Evolutionary conservation across 164 flowering plant species (phyloP).

Genomic region (Vitis rupestris): DNA sequence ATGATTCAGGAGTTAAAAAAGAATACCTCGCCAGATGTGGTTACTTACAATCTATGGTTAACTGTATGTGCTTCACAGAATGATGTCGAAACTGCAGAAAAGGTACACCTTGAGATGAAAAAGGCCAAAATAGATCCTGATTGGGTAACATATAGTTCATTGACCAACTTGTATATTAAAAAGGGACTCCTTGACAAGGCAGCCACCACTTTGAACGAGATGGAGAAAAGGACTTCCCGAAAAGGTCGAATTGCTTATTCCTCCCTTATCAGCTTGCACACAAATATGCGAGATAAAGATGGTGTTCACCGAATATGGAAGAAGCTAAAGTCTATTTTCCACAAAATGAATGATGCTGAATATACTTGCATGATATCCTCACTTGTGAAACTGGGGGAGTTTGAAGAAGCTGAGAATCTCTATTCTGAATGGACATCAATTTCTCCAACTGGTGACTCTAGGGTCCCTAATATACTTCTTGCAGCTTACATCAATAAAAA

Average conservation of each 20-base stretch:
- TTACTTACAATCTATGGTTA: constrained; percentile 75
- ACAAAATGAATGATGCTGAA: constrained; percentile 76
- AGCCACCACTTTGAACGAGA: constrained; percentile 51
- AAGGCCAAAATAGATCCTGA: constrained; percentile 56
- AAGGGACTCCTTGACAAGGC: constrained; percentile 56
- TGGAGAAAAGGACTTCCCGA: constrained; percentile 61
- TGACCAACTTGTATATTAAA: constrained; percentile 62
- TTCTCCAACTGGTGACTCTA: constrained; percentile 56
- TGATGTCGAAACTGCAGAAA: constrained; percentile 62
- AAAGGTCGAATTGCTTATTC: constrained; percentile 63
- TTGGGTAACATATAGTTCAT: constrained; percentile 79
- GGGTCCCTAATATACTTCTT: constrained; percentile 69
- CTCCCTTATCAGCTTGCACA: constrained; percentile 68
- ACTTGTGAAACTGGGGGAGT: constrained; percentile 59
- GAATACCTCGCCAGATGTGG: constrained; percentile 59
- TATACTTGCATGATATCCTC: constrained; percentile 77
- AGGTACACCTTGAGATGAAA: constrained; percentile 50
- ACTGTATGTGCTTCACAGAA: constrained; percentile 51
- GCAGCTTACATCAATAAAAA: constrained; percentile 58
- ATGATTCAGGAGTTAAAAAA: constrained; percentile 56
- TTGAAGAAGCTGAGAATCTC: constrained; percentile 64
- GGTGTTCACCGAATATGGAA: constrained; percentile 61
- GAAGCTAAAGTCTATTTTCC: constrained; percentile 57
- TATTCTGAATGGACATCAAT: constrained; percentile 75
- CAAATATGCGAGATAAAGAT: constrained; percentile 53